Conservation (phyloP, 2,329 filamentous ascomycete species). For the Diaporthe humulicola region DNA sequence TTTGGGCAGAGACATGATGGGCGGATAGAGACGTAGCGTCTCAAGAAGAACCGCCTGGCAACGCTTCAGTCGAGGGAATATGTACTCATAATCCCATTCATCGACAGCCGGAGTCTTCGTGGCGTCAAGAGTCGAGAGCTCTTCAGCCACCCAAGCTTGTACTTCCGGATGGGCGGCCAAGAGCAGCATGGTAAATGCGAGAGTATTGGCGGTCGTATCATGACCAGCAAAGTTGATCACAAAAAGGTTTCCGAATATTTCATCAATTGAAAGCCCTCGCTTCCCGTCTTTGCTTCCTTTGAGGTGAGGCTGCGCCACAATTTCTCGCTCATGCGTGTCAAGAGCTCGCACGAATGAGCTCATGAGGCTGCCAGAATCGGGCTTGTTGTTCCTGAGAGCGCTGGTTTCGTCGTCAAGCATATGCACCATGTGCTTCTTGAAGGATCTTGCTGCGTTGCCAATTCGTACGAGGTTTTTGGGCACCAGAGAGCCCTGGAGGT, state of each 20-base stretch:
- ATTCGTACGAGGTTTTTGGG: conserved; percentile 40
- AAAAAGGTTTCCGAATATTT: conserved; percentile 48
- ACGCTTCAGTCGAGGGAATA: conserved; percentile 24
- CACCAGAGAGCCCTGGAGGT: conserved; percentile 37
- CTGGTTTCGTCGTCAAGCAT: conserved; percentile 44
- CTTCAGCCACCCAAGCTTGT: conserved; percentile 48
- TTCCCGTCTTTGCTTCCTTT: conserved; percentile 30
- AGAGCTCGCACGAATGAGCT: conserved; percentile 43
- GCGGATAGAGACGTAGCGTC: conserved; percentile 25
- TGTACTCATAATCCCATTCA: neutral
- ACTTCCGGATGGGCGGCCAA: conserved; percentile 52
- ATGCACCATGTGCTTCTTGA: conserved; percentile 44
- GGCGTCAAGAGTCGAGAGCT: conserved; percentile 37
- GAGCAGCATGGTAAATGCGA: conserved; percentile 59
- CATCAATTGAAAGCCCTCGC: conserved; percentile 42
- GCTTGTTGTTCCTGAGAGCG: conserved; percentile 40
- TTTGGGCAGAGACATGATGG: conserved; percentile 27
- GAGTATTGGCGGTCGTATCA: conserved; percentile 46
- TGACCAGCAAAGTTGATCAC: conserved; percentile 49
- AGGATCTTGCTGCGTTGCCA: conserved; percentile 42
- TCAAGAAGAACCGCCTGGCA: conserved; percentile 33
- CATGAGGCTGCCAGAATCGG: conserved; percentile 45
- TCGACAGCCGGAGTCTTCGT: neutral
- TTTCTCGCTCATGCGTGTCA: conserved; percentile 20
- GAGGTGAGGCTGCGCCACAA: neutral